phyloP scores from a whole-genome alignment of 208 protist genomes.

The Crithidia brevicula region DNA sequence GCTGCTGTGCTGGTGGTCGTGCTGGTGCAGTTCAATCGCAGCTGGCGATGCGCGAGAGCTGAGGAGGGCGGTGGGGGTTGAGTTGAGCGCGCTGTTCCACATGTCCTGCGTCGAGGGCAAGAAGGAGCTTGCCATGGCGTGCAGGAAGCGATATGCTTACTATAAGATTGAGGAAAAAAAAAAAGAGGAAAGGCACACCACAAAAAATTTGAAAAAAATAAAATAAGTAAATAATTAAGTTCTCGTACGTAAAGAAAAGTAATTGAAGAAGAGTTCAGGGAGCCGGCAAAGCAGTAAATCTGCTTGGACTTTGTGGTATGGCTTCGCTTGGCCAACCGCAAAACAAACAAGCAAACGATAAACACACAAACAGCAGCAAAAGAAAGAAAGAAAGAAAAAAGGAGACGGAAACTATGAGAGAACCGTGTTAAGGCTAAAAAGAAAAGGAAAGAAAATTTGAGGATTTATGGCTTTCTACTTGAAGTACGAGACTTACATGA shows the following conservation, averaged over 20 bases:
- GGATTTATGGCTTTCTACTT: too few relatives aligned
- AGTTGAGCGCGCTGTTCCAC: conserved; percentile 9
- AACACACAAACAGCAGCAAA: neutral
- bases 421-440: neutral
- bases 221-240: too few relatives aligned
- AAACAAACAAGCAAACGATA: conserved; percentile 3
- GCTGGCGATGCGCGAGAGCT: conserved; percentile 1
- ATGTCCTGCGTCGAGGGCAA: neutral
- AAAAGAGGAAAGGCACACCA: neutral
- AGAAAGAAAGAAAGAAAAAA: neutral
- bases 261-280: too few relatives aligned
- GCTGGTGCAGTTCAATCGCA: conserved; percentile 4
- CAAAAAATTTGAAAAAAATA: conserved; percentile 7
- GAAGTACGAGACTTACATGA: neutral
- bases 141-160: neutral
- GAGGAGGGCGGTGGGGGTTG: neutral
- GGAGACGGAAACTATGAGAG: neutral
- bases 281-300: too few relatives aligned
- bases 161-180: neutral
- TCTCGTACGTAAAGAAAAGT: too few relatives aligned
- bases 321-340: too few relatives aligned
- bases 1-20: neutral
- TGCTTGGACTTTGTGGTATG: too few relatives aligned
- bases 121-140: conserved; percentile 1
- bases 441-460: neutral